phyloP scores from a whole-genome alignment of 192 early-diverging fungal genomes.

The Linnemannia hyalina region DNA sequence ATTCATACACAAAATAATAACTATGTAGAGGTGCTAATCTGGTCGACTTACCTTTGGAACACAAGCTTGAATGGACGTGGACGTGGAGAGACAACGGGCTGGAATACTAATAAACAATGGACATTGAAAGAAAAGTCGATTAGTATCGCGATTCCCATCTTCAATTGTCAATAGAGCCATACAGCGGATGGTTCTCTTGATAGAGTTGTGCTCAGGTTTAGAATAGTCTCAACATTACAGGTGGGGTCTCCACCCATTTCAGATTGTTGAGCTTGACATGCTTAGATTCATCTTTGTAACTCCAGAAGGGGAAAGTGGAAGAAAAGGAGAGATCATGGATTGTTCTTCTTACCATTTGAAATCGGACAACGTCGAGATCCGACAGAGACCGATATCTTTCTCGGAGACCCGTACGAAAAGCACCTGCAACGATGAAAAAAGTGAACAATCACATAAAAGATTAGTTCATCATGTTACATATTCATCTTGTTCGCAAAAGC shows the following conservation, averaged over 20 bases:
- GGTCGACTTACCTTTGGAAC: too few species aligned
- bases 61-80: too few species aligned
- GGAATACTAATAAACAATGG: neutral
- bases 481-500: slow-evolving; percentile 1
- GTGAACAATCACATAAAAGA: neutral
- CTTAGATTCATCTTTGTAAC: slow-evolving; percentile 53
- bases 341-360: slow-evolving; percentile 29
- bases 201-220: slow-evolving; percentile 49
- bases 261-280: slow-evolving; percentile 62
- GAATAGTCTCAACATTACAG: slow-evolving; percentile 57
- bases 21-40: too few species aligned
- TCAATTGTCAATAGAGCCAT: neutral
- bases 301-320: neutral
- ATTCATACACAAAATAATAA: too few species aligned
- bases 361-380: neutral
- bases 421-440: too few species aligned
- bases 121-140: neutral
- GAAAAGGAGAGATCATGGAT: neutral
- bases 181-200: neutral
- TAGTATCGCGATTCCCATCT: neutral
- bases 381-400: too few species aligned
- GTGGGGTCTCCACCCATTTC: slow-evolving; percentile 59
- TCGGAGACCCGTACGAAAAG: too few species aligned
- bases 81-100: too few species aligned
- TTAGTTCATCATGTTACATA: neutral